Evolutionary conservation across 805 yeast species (phyloP).

Genomic region (Monosporozyma solicola): DNA sequence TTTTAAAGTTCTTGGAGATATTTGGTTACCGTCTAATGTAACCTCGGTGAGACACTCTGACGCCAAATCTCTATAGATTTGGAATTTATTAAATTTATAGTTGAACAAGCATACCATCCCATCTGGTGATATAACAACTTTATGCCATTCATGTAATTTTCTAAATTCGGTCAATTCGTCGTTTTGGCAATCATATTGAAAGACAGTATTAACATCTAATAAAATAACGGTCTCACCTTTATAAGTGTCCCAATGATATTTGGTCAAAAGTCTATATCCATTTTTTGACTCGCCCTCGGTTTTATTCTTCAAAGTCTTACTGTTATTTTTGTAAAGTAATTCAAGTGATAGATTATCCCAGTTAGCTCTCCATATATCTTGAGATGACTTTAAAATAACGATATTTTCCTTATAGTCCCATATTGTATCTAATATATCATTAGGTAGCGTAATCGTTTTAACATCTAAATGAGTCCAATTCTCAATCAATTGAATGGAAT

Average conservation of each 20-base stretch:
- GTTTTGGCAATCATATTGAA: conserved; percentile 6
- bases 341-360: conserved; percentile 5
- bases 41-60: conserved; percentile 19
- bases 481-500: conserved; percentile 11
- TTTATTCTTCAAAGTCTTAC: conserved; percentile 7
- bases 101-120: conserved; percentile 43
- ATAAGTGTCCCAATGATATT: conserved; percentile 22
- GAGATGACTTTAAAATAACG: conserved; percentile 13
- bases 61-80: conserved; percentile 35
- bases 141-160: conserved; percentile 22
- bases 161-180: conserved; percentile 4
- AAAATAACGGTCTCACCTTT: conserved; percentile 14
- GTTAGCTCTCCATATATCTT: conserved; percentile 14
- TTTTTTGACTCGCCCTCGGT: neutral
- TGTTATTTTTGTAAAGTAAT: conserved; percentile 5
- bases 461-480: conserved; percentile 18
- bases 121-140: conserved; percentile 17
- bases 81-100: conserved; percentile 34
- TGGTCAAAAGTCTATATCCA: conserved; percentile 20
- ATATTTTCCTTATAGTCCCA: conserved; percentile 25
- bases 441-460: conserved; percentile 6
- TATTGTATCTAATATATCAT: conserved; percentile 15
- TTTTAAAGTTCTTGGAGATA: conserved; percentile 38
- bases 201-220: conserved; percentile 19
- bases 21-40: conserved; percentile 13